A percentile compares a stretch with the other conserved stretches of the same genome.
phyloP scores from a whole-genome alignment of 768 basidiomycete species.

The Trametes maxima region DNA sequence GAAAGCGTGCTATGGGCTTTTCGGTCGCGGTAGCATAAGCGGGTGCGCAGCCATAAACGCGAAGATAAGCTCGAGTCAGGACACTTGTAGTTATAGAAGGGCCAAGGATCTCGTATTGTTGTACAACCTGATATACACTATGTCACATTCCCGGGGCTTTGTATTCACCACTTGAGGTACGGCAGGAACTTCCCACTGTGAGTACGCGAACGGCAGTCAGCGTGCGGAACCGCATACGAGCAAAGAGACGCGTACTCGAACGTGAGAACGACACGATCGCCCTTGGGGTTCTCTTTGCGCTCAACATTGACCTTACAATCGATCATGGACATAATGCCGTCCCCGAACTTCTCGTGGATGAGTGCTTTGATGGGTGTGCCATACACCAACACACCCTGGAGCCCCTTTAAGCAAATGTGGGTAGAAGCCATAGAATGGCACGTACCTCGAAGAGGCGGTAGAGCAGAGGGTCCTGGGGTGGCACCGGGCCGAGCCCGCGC shows the following conservation, averaged over 20 bases:
- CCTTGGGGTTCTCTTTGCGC: slow-evolving; percentile 74
- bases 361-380: slow-evolving; percentile 81
- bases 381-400: slow-evolving; percentile 71
- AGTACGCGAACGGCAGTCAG: background rate
- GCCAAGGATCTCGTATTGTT: background rate
- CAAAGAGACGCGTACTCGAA: slow-evolving; percentile 64
- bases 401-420: background rate
- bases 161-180: slow-evolving; percentile 63
- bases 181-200: slow-evolving; percentile 76
- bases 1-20: slow-evolving; percentile 49
- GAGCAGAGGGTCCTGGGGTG: slow-evolving; percentile 77
- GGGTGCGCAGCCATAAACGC: background rate
- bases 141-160: background rate
- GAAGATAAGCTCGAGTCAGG: background rate
- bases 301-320: slow-evolving; percentile 73
- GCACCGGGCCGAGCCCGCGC: slow-evolving; percentile 67
- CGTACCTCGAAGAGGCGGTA: slow-evolving; percentile 81
- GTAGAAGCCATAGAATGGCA: background rate
- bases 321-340: slow-evolving; percentile 90
- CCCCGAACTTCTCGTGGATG: slow-evolving; percentile 86
- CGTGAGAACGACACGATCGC: slow-evolving; percentile 76
- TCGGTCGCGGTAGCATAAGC: slow-evolving; percentile 29
- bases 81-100: background rate
- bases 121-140: slow-evolving; percentile 6
- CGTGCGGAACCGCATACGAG: background rate